phyloP scores from a whole-genome alignment of 2,329 filamentous ascomycete genomes.

The Ceratocystis albifundus region DNA sequence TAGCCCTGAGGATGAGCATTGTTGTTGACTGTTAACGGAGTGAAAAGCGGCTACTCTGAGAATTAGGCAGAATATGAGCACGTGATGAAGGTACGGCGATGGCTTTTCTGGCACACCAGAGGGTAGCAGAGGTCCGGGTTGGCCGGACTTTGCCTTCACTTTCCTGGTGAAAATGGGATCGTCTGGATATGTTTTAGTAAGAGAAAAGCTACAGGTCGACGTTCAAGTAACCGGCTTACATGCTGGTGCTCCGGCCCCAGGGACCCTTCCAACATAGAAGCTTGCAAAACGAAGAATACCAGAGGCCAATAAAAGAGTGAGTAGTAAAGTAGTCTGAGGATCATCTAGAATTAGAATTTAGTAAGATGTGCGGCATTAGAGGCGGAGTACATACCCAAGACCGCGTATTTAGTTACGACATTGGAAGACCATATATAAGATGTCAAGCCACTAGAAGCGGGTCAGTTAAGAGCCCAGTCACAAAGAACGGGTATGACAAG shows the following conservation, averaged over 20 bases:
- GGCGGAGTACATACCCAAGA: constrained; percentile 19
- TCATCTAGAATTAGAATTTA: constrained; percentile 18
- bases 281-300: constrained; percentile 26
- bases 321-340: constrained; percentile 25
- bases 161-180: constrained; percentile 12
- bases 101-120: constrained; percentile 36
- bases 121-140: constrained; percentile 3
- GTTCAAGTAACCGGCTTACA: neutral
- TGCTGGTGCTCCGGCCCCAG: constrained; percentile 27
- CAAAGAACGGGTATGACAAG: too few species aligned
- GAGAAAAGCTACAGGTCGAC: neutral
- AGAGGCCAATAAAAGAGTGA: constrained; percentile 39
- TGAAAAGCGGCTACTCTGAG: constrained; percentile 40
- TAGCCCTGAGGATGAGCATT: constrained; percentile 41
- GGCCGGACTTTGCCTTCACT: neutral
- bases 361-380: neutral
- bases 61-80: constrained; percentile 36
- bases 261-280: constrained; percentile 24
- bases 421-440: constrained; percentile 20
- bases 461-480: neutral
- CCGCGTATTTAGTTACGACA: constrained; percentile 22
- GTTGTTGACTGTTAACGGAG: constrained; percentile 36
- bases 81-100: constrained; percentile 36
- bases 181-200: constrained; percentile 13
- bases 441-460: constrained; percentile 11